Base-by-base conservation (phyloP, 176 grass and related monocot species). In the Tillandsia leiboldiana region DNA sequence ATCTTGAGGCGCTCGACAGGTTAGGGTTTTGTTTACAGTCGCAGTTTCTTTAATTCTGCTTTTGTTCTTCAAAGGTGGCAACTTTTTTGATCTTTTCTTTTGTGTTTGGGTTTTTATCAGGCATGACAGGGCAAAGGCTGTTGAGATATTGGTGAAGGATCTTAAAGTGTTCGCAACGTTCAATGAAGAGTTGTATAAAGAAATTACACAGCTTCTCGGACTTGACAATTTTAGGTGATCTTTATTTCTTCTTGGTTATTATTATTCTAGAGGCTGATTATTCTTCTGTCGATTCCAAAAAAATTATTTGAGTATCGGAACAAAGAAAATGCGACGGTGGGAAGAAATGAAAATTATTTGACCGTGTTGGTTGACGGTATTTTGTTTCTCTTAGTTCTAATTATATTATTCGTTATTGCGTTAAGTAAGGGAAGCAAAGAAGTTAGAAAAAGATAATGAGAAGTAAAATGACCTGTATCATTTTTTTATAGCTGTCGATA, bases 91-190 rank as follows among this genome's bases (percentile, higher is more conserved):
- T 49, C 20, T 24, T 24, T 24, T 51, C n/a, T 50, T 28, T 51
- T 61, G 33, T 13, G 3, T 64, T 4, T 73, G 17, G 72, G 64
- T 51, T 79, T 80, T 27, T 15, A 62, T 74, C 87, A 96, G 93
- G 81, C 86, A 97, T 87, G 93, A 97, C 78, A 87, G 89, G 72
- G 81, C 86, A 72, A 97, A 97, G 77, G 93, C 86, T 50, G 89
- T 97, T 61, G 93, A 97, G 56, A 90, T 92, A 71, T 87, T 97
- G 68, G 81, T 97, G 48, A 97, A 92, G 77, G 93, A 97, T 83
- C 87, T 97, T 69, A 97, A 97, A 81, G 89, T 97, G 47, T 97
- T 97, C 78, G 92, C 93, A 6, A 97, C 93, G 49, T 92, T 97
- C 71, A 97, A 97, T 56, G 93, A 97, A 78, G 93, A 97, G 58